Evolutionary conservation across 2,329 filamentous ascomycete species (phyloP), one percentile per base, ranked within the genome.

Genomic region (Curvularia lunata): DNA sequence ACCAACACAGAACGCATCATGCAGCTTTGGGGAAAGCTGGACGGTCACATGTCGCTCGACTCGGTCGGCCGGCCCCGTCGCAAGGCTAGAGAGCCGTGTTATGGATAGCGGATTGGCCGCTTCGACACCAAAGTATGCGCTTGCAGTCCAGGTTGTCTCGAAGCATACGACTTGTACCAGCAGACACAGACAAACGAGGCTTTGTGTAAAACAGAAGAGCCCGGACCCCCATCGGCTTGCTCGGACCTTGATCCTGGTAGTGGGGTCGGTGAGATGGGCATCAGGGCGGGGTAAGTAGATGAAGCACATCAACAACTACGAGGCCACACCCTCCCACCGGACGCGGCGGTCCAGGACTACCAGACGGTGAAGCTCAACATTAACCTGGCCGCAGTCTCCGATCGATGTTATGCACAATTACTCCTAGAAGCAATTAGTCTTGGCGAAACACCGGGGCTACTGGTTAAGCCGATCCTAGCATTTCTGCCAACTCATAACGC

Each of bases 401-500:
- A 58, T 58, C 42, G 41, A 51, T 47, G 45, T 28, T 53, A 23
- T 30, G n/a, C 43, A 40, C 52, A 43, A 32, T 45, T 41, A 16
- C 32, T 16, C n/a, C 18, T 28, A 52, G 40, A 57, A 32, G 32
- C 13, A 43, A 30, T 32, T 28, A 28, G 50, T 8, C 58, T 62
- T 59, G 61, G 63, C 61, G 51, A 52, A 47, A 58, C 47, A 21
- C 56, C 58, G 53, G 64, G 56, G 61, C 59, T 55, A 61, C 54
- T 54, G 47, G 43, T 52, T 58, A 65, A 68, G 68, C 69, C 64
- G 68, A 53, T 52, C 54, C 58, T 71, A 74, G 69, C 67, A 62
- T 67, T 48, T 46, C 47, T 76, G 74, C 74, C 74, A 76, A 65
- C 74, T 72, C 73, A 76, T 69, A 66, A 65, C 71, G 73, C 73